Percentiles rank a stretch among this genome's conserved stretches.
These are phyloP conservation scores for Ustilago trichophora DNA, from an alignment of 1,284 basidiomycete genomes.

Conservation along the genomic window DNA sequence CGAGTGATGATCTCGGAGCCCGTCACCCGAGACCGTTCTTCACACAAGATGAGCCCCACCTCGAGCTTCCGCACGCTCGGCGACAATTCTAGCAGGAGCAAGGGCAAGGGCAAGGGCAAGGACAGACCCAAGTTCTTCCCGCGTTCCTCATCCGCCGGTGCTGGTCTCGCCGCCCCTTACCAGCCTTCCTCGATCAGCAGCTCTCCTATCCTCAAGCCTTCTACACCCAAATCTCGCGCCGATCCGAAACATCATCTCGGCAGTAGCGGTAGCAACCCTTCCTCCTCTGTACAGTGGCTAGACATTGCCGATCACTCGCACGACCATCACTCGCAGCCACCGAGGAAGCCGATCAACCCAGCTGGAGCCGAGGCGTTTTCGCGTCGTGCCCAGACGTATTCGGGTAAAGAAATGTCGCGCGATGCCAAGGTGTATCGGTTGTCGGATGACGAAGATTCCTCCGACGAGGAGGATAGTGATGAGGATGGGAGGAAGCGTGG, in stretches of 20 bases:
- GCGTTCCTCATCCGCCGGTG: constrained; percentile 40
- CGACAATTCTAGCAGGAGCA: neutral
- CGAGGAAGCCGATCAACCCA: constrained; percentile 17
- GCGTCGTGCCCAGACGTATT: constrained; percentile 19
- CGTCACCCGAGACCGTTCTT: constrained; percentile 5
- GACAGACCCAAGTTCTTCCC: constrained; percentile 42
- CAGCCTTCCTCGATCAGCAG: constrained; percentile 10
- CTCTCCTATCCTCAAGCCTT: constrained; percentile 26
- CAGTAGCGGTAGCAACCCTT: too few species aligned
- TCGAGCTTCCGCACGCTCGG: constrained; percentile 17
- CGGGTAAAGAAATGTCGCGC: constrained; percentile 21
- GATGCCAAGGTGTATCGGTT: constrained; percentile 18
- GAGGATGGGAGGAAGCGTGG: constrained; percentile 5
- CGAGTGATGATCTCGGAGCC: constrained; percentile 45
- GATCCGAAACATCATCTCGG: neutral
- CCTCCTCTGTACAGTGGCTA: constrained; percentile 46
- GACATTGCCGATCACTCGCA: constrained; percentile 38
- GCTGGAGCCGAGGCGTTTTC: constrained; percentile 27
- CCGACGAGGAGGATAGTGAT: constrained; percentile 15
- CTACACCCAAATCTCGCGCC: constrained; percentile 7
- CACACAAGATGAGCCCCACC: constrained; percentile 14
- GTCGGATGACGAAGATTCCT: constrained; percentile 10
- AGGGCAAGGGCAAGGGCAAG: constrained; percentile 24
- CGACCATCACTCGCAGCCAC: constrained; percentile 4
- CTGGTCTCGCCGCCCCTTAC: constrained; percentile 24